Base-by-base conservation (phyloP, 2,329 filamentous ascomycete genomes). In the Cladophialophora carrionii region DNA sequence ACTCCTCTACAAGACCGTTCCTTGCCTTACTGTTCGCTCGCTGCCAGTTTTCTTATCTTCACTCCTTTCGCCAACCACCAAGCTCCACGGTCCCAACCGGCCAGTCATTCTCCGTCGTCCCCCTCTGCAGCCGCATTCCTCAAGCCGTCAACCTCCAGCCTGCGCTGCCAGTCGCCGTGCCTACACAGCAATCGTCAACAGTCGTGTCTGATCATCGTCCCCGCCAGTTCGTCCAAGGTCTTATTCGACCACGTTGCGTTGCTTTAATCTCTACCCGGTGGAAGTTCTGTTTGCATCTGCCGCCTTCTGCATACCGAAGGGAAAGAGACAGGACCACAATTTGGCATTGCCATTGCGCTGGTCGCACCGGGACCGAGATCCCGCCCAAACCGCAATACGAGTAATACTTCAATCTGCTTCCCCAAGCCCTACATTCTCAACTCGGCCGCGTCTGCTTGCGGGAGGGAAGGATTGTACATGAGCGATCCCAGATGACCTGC, bases 201-300 rank as follows among this genome's bases (percentile, higher is more conserved):
- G 5, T 51, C 24, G 22, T 34, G 54, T 9, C 29, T 56, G 6
- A 53, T n/a, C 22, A 34, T 43, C 56, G 3, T 55, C 64, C 64
- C 58, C 64, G 55, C 64, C 64, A 56, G 64, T 69, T 67, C 62
- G 34, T 61, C 20, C 24, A 64, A 43, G 55, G 17, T 34, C 34
- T 43, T 56, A 43, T 43, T 48, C 55, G 58, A 26, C 58, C 61
- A 48, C 54, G 59, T 62, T 37, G 49, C 56, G 57, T 51, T 55
- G 48, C 64, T 61, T 56, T 62, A 60, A 66, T 68, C 61, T 60
- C 49, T 54, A 17, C 49, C 52, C 43, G 64, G 64, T 61, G 56
- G 62, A 62, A 52, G 29, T 62, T 51, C 60, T 52, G 46, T 53
- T 48, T 63, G 57, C 43, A 22, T 66, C 64, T 49, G 32, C 48